Evolutionary conservation across 2,329 filamentous ascomycete genomes (phyloP).

Genomic region (Sclerotinia subarctica): DNA sequence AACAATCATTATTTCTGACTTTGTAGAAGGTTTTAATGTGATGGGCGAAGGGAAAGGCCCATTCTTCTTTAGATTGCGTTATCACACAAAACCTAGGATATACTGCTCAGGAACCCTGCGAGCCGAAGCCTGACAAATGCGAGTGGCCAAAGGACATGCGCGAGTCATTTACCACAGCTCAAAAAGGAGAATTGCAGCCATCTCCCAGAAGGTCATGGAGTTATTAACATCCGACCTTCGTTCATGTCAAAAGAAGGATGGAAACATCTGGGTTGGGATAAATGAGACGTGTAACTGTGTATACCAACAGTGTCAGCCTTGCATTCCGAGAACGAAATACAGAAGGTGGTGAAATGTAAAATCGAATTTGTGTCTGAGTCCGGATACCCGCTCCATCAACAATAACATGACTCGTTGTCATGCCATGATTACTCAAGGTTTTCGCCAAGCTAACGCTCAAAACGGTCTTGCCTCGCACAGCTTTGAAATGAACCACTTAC

Average conservation of each 20-base stretch:
- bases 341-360: too few species aligned
- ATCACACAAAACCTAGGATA: conserved; percentile 4
- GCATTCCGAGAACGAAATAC: too few species aligned
- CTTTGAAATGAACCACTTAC: neutral
- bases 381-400: too few species aligned
- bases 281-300: too few species aligned
- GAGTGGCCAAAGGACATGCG: neutral
- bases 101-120: conserved; percentile 24
- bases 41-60: neutral
- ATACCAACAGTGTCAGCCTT: too few species aligned
- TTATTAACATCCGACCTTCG: neutral
- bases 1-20: too few species aligned
- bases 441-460: too few species aligned
- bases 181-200: neutral
- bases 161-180: neutral
- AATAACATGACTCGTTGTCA: too few species aligned
- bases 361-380: too few species aligned
- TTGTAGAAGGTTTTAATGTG: neutral
- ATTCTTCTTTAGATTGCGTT: conserved; percentile 20
- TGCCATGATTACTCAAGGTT: too few species aligned
- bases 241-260: neutral
- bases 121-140: neutral
- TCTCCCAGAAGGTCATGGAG: neutral
- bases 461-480: too few species aligned
- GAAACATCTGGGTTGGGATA: too few species aligned